Base-by-base conservation (phyloP, 2,329 filamentous ascomycete species). In the Botrytis tulipae region DNA sequence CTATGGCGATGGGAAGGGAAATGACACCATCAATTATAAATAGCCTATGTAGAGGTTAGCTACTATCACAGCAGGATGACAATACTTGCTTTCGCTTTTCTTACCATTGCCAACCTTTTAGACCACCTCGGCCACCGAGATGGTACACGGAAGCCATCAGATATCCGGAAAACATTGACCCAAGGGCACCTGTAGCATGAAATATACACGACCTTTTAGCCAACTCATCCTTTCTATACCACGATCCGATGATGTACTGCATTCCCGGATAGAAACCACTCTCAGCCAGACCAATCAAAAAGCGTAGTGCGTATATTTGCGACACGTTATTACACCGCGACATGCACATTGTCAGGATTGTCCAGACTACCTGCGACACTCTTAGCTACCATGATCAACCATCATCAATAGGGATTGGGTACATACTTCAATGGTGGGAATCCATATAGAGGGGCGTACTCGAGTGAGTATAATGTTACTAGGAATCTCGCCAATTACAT, bases 141-240 rank as follows among this genome's bases (percentile, higher is more conserved):
- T 83, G 81, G 67, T 84, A 84, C 0, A 84, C 79, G 3, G 81
- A 84, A 0, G 83, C 82, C 77, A 85, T 83, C 1, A 86, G 78
- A 70, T 84, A 85, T 1, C 84, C 84, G 1, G 82, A 81, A 71
- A 84, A 84, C 81, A 85, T 82, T 4, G 76, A 70, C 0, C 88
- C 88, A 0, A 87, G 86, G 61, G 90, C 85, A 18, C 87, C 88
- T 29, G 84, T 87, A 6, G 88, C 84, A 80, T 89, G 90, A 16
- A 87, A 88, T 0, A 90, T 85, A 79, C 89, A 88, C 35, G 83
- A 82, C 70, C 86, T 84, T 0, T 86, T 89, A 16, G 74, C 76
- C 6, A 79, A 74, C 51, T 80, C 79, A 12, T 75, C 71, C 3
- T 74, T 75, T 4, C 74, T 76, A 77, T 90, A 90, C 88, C 88